Evolutionary conservation across 306 rosid genomes (phyloP).

Genomic region (Elaeagnus macrophylla): DNA sequence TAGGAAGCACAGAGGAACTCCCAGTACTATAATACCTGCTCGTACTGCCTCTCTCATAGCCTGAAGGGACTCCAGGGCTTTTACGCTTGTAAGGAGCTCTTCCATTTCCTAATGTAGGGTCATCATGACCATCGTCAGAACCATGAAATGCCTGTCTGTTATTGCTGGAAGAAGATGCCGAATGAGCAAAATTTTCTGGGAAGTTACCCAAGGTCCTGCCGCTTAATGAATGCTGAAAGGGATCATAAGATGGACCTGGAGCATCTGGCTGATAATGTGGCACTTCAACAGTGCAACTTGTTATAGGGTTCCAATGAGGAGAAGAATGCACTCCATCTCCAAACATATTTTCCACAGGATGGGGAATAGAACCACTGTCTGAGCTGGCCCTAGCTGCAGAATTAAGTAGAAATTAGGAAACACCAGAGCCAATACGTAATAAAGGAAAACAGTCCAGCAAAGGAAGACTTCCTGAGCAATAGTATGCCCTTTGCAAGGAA

Average conservation of each 20-base stretch:
- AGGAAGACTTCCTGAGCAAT: neutral
- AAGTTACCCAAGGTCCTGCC: slow-evolving; percentile 42
- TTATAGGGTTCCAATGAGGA: slow-evolving; percentile 48
- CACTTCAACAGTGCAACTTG: slow-evolving; percentile 39
- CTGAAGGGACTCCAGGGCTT: slow-evolving; percentile 71
- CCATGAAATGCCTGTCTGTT: slow-evolving; percentile 54
- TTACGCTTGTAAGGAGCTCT: slow-evolving; percentile 73
- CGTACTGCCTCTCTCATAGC: slow-evolving; percentile 63
- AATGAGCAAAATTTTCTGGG: slow-evolving; percentile 43
- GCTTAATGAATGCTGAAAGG: slow-evolving; percentile 43
- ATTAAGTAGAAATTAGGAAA: slow-evolving; percentile 10
- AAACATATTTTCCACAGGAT: slow-evolving; percentile 56
- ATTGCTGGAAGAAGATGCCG: slow-evolving; percentile 51
- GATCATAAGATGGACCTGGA: slow-evolving; percentile 53
- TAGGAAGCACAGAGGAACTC: slow-evolving; percentile 53
- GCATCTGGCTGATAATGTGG: slow-evolving; percentile 54
- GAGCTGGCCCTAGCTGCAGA: slow-evolving; percentile 50
- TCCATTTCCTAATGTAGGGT: slow-evolving; percentile 64
- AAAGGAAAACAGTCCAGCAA: neutral
- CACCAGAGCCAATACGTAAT: too few species aligned
- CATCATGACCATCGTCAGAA: slow-evolving; percentile 51
- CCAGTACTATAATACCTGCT: slow-evolving; percentile 57
- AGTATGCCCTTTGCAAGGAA: neutral
- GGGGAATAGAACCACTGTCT: slow-evolving; percentile 46
- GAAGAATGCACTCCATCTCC: slow-evolving; percentile 42